Percentiles rank a stretch among this genome's conserved stretches.
Evolutionary conservation across 176 grass and related monocot species (phyloP).

Genomic region (Paspalum vaginatum): DNA sequence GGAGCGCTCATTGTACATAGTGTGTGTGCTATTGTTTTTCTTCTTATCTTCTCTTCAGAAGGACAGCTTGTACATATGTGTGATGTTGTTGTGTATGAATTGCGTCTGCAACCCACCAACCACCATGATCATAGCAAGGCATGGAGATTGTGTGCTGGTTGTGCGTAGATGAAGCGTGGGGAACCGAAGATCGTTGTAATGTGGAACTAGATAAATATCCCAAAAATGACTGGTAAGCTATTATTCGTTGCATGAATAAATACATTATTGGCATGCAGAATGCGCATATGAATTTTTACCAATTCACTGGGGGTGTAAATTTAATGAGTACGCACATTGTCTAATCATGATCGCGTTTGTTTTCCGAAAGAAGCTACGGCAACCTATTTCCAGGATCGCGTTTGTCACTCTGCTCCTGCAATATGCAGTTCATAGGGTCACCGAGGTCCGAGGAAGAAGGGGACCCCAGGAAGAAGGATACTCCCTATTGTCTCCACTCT

Average conservation of each 20-base stretch:
- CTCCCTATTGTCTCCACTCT: no score
- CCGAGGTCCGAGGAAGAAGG: no score
- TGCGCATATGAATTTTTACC: neutral
- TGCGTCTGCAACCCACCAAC: neutral
- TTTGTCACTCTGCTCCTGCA: no score
- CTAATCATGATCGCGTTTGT: no score
- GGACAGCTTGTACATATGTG: conserved; percentile 36
- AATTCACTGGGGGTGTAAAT: neutral
- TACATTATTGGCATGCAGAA: neutral
- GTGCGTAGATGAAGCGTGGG: neutral
- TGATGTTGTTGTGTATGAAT: conserved; percentile 14
- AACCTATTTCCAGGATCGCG: no score
- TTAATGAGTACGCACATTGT: no score
- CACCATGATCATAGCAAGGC: neutral
- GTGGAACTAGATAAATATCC: neutral
- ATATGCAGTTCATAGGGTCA: no score
- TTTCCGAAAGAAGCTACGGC: no score
- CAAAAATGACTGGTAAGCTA: neutral
- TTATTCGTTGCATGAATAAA: neutral
- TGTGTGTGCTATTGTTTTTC: neutral
- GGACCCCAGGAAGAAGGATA: no score
- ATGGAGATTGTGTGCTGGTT: conserved; percentile 11
- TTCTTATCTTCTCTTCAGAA: neutral
- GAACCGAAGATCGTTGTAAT: neutral
- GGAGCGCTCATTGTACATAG: conserved; percentile 18